A percentile compares a stretch with the other conserved stretches of the same genome.
Conservation (phyloP, 768 basidiomycete species). For the Lactifluus hygrophoroides region DNA sequence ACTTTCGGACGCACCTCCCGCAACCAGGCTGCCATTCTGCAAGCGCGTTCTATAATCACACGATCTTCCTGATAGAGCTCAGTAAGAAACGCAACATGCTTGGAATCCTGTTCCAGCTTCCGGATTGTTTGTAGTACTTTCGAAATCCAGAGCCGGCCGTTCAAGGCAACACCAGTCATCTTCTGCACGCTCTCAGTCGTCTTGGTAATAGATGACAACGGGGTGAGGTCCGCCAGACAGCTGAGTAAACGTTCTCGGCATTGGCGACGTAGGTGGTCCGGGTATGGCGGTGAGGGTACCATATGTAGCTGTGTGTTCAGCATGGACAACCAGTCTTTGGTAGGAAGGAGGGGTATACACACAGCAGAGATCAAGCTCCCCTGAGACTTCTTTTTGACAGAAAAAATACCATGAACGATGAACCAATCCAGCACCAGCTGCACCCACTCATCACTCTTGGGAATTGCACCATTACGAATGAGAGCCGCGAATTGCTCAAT, state of each 20-base stretch:
- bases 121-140: constrained; percentile 51
- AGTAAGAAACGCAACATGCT: constrained; percentile 49
- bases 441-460: constrained; percentile 75
- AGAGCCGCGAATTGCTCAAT: constrained; percentile 77
- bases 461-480: constrained; percentile 69
- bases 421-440: constrained; percentile 73
- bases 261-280: constrained; percentile 56
- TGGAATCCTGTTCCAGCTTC: constrained; percentile 53
- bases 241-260: constrained; percentile 65
- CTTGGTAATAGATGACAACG: constrained; percentile 43
- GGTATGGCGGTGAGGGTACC: constrained; percentile 58
- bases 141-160: constrained; percentile 75
- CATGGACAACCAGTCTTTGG: background rate
- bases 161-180: constrained; percentile 50
- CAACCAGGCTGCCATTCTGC: constrained; percentile 35
- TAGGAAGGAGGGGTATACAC: constrained; percentile 25
- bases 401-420: constrained; percentile 71
- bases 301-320: constrained; percentile 43
- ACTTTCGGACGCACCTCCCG: constrained; percentile 31
- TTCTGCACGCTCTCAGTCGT: constrained; percentile 45
- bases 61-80: constrained; percentile 50
- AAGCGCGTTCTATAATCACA: constrained; percentile 38
- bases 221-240: constrained; percentile 66
- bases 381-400: constrained; percentile 61
- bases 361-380: constrained; percentile 55